phyloP scores from a whole-genome alignment of 306 rosid species.

The Bauhinia variegata region DNA sequence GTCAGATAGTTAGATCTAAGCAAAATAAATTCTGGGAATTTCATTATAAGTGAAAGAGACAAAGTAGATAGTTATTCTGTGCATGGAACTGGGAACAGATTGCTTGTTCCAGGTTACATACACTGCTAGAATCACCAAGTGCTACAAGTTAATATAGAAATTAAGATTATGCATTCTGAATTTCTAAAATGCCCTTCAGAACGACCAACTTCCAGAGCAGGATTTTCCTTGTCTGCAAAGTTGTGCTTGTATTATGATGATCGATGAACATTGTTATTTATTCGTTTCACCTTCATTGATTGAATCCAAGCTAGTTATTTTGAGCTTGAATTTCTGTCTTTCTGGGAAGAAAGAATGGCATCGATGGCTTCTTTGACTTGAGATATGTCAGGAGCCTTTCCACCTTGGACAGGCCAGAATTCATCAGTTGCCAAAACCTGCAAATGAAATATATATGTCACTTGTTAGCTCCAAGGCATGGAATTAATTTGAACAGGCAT shows the following conservation, averaged over 20 bases:
- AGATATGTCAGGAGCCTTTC: conserved; percentile 81
- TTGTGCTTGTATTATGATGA: conserved; percentile 28
- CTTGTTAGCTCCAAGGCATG: not conserved
- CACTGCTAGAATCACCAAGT: conserved; percentile 10
- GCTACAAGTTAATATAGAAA: too few species aligned
- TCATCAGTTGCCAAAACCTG: conserved; percentile 92
- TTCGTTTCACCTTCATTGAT: conserved; percentile 9
- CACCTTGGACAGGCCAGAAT: conserved; percentile 88
- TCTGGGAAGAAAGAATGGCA: conserved; percentile 70
- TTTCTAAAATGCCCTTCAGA: conserved; percentile 37
- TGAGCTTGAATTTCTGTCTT: conserved; percentile 61
- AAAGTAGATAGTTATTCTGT: conserved; percentile 7
- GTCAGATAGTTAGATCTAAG: conserved; percentile 34
- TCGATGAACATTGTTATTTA: conserved; percentile 24
- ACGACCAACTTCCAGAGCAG: conserved; percentile 26
- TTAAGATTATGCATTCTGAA: conserved; percentile 28
- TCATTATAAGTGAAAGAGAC: conserved; percentile 10
- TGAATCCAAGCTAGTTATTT: conserved; percentile 24
- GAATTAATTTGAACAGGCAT: conserved; percentile 1
- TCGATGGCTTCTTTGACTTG: conserved; percentile 96
- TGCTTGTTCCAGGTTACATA: conserved; percentile 31
- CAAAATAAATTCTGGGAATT: conserved; percentile 5
- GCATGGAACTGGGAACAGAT: conserved; percentile 34
- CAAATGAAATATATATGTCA: conserved; percentile 7
- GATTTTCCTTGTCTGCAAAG: conserved; percentile 38